A percentile compares a stretch with the other conserved stretches of the same genome.
phyloP scores from a whole-genome alignment of 345 rosid genomes.

The Isatis tinctoria region DNA sequence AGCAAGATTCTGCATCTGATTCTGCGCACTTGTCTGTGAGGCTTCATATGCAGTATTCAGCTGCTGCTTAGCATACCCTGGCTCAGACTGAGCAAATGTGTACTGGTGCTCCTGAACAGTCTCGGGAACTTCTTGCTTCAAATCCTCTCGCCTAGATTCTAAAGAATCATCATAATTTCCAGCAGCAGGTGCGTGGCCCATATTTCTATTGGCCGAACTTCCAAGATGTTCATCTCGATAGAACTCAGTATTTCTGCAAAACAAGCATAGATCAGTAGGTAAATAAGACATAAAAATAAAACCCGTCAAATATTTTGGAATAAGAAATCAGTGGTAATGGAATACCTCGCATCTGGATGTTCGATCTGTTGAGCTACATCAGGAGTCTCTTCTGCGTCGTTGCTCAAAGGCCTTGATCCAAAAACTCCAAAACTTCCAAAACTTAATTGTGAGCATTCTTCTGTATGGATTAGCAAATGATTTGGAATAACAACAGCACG shows the following conservation, averaged over 20 bases:
- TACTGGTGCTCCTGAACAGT: slow-evolving; percentile 63
- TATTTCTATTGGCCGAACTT: slow-evolving; percentile 51
- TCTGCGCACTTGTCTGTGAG: slow-evolving; percentile 59
- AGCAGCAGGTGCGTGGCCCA: slow-evolving; percentile 45
- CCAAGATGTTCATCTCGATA: slow-evolving; percentile 69
- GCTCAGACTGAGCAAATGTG: slow-evolving; percentile 58
- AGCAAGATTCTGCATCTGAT: slow-evolving; percentile 56
- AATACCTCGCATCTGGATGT: slow-evolving; percentile 65
- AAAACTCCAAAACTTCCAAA: slow-evolving; percentile 91
- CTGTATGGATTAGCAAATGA: slow-evolving; percentile 81
- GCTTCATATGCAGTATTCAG: slow-evolving; percentile 54
- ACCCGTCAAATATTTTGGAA: not conserved
- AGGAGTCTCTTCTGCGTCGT: slow-evolving; percentile 55
- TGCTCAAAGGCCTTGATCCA: slow-evolving; percentile 51
- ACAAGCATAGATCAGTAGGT: slow-evolving; percentile 7
- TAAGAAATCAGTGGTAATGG: not conserved
- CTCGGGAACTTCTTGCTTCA: slow-evolving; percentile 66
- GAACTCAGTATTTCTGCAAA: slow-evolving; percentile 63
- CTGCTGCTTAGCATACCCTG: slow-evolving; percentile 56
- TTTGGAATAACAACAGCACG: slow-evolving; percentile 88
- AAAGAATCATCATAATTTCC: slow-evolving; percentile 58
- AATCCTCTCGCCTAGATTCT: slow-evolving; percentile 53
- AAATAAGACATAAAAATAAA: not conserved
- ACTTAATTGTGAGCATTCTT: slow-evolving; percentile 87
- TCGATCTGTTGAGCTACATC: slow-evolving; percentile 45